Conservation (phyloP, 2,329 filamentous ascomycete genomes). For the Xylaria sp. region DNA sequence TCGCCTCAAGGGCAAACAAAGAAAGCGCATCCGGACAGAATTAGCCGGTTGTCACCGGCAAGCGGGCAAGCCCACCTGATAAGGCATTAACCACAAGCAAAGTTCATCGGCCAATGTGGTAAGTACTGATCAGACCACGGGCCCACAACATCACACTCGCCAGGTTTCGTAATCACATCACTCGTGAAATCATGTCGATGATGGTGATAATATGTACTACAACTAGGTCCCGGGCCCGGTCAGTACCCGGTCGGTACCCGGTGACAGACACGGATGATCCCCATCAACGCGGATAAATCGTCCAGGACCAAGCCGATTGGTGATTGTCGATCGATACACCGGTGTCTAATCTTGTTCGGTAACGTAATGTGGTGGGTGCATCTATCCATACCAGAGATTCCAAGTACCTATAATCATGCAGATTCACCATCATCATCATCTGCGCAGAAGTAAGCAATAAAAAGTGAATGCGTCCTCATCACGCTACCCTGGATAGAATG, state of each 20-base stretch:
- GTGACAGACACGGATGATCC: constrained; percentile 5
- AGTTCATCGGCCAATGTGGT: not conserved
- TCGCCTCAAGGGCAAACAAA: not conserved
- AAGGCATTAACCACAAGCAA: not conserved
- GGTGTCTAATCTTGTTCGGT: too few relatives aligned
- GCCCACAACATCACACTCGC: constrained; percentile 1
- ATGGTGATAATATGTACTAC: not conserved
- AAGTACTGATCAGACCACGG: constrained; percentile 22
- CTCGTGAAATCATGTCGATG: constrained; percentile 1
- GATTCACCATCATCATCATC: not conserved
- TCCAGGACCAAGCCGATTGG: constrained; percentile 15
- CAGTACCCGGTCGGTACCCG: not conserved
- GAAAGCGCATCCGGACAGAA: not conserved
- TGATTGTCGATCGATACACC: too few relatives aligned
- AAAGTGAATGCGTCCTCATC: too few relatives aligned
- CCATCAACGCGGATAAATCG: not conserved
- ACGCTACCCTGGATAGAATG: too few relatives aligned
- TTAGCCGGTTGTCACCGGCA: not conserved
- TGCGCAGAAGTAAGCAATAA: not conserved
- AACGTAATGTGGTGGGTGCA: too few relatives aligned
- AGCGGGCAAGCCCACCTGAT: not conserved
- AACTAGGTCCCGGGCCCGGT: constrained; percentile 18
- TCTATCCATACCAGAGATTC: too few relatives aligned
- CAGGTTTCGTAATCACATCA: constrained; percentile 8
- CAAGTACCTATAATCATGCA: too few relatives aligned